Percentiles rank a stretch among this genome's conserved stretches.
Evolutionary conservation across 345 rosid genomes (phyloP).

Genomic region (Microcos paniculata): DNA sequence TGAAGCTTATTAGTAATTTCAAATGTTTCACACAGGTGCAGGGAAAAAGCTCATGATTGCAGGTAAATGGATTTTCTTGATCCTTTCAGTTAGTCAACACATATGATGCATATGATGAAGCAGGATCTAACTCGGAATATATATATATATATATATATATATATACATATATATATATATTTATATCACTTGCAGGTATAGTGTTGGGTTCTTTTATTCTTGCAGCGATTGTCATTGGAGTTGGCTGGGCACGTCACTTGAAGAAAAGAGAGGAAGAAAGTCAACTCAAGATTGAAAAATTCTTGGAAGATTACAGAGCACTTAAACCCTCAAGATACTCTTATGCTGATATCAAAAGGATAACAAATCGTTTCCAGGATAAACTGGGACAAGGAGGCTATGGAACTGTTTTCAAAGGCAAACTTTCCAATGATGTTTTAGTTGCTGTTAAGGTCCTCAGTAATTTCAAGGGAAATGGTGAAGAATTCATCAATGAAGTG

Average conservation of each 20-base stretch:
- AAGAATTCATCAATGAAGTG: slow-evolving; percentile 31
- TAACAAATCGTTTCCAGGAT: neutral
- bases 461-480: slow-evolving; percentile 18
- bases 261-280: neutral
- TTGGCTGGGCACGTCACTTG: neutral
- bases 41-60: neutral
- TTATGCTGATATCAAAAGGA: slow-evolving; percentile 11
- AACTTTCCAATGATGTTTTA: slow-evolving; percentile 13
- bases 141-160: too few species aligned
- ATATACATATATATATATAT: too few species aligned
- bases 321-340: slow-evolving; percentile 21
- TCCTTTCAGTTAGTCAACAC: too few species aligned
- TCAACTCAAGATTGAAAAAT: slow-evolving; percentile 14
- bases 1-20: neutral
- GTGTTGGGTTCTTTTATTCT: neutral
- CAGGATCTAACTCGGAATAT: neutral
- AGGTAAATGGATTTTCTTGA: neutral
- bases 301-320: slow-evolving; percentile 20
- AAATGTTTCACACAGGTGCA: neutral
- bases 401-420: slow-evolving; percentile 31
- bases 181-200: neutral
- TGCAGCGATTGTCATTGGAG: neutral
- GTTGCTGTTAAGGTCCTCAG: slow-evolving; percentile 29
- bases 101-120: neutral
- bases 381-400: slow-evolving; percentile 30